phyloP scores from a whole-genome alignment of 2,329 filamentous ascomycete genomes.

The Ophiosphaerella korrae region DNA sequence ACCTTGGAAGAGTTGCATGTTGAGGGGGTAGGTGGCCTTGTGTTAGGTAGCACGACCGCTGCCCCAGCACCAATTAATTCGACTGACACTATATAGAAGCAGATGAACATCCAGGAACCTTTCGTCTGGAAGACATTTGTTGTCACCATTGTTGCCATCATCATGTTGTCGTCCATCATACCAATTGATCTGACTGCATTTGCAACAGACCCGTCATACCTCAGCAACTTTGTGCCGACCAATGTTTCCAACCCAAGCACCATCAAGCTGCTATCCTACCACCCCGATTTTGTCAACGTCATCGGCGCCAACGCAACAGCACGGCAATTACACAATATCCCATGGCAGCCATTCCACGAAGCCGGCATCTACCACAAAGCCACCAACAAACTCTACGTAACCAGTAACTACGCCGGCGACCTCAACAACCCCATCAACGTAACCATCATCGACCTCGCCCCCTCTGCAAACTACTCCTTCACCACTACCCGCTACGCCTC shows the following conservation, averaged over 20 bases:
- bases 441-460: slow-evolving; percentile 45
- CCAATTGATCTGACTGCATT: slow-evolving; percentile 39
- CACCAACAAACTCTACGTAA: slow-evolving; percentile 50
- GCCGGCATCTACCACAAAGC: slow-evolving; percentile 41
- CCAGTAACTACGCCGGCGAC: slow-evolving; percentile 44
- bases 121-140: slow-evolving; percentile 4
- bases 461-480: slow-evolving; percentile 39
- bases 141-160: slow-evolving; percentile 7
- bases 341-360: slow-evolving; percentile 49
- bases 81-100: background rate
- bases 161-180: slow-evolving; percentile 40
- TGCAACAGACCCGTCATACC: slow-evolving; percentile 39
- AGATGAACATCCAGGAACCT: slow-evolving; percentile 4
- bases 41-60: background rate
- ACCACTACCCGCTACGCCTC: slow-evolving; percentile 47
- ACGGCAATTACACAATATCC: slow-evolving; percentile 37
- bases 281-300: slow-evolving; percentile 39
- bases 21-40: slow-evolving; percentile 1
- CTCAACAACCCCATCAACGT: slow-evolving; percentile 43
- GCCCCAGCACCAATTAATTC: too few relatives aligned
- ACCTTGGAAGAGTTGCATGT: background rate
- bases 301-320: slow-evolving; percentile 40
- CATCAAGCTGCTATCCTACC: slow-evolving; percentile 46
- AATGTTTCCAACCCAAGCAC: slow-evolving; percentile 39
- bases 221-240: slow-evolving; percentile 33